These are phyloP conservation scores for Calonectria leucothoes DNA, from an alignment of 2,329 filamentous ascomycete species.

Conservation along the genomic window DNA sequence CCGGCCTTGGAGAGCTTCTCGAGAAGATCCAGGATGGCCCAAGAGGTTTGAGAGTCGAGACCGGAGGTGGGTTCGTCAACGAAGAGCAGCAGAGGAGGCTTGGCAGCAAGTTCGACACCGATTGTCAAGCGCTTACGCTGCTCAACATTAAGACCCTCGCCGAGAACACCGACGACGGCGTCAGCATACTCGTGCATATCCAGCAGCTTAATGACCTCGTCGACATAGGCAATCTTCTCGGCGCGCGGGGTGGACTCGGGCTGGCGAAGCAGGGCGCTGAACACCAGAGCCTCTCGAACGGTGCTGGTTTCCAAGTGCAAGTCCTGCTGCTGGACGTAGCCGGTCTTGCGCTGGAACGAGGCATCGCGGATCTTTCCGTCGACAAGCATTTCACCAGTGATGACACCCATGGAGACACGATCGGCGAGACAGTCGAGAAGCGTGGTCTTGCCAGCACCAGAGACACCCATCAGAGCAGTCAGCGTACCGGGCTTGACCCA, in stretches of 20 bases:
- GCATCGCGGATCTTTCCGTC: conserved; percentile 74
- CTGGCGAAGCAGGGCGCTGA: conserved; percentile 59
- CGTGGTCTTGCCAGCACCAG: conserved; percentile 70
- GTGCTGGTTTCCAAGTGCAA: conserved; percentile 58
- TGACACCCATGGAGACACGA: conserved; percentile 78
- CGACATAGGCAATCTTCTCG: conserved; percentile 65
- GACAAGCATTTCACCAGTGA: conserved; percentile 76
- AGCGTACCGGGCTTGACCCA: conserved; percentile 82
- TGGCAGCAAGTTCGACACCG: conserved; percentile 58
- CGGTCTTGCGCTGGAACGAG: conserved; percentile 78
- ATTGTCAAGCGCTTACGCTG: conserved; percentile 64
- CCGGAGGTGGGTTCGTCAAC: conserved; percentile 67
- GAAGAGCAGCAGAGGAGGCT: conserved; percentile 61
- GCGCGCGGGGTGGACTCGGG: conserved; percentile 54
- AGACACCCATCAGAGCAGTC: conserved; percentile 74
- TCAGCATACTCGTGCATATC: conserved; percentile 68
- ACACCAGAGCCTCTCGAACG: conserved; percentile 54
- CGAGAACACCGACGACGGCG: conserved; percentile 60
- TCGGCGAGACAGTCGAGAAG: conserved; percentile 73
- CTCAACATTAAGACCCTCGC: conserved; percentile 60
- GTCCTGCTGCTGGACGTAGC: conserved; percentile 79
- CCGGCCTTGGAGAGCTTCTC: conserved; percentile 69
- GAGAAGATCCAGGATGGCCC: conserved; percentile 78
- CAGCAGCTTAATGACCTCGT: conserved; percentile 65
- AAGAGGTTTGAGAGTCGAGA: conserved; percentile 71